Evolutionary conservation across 306 rosid genomes (phyloP), one percentile per base, ranked within the genome.

Genomic region (Cyclanthera cordifolia): DNA sequence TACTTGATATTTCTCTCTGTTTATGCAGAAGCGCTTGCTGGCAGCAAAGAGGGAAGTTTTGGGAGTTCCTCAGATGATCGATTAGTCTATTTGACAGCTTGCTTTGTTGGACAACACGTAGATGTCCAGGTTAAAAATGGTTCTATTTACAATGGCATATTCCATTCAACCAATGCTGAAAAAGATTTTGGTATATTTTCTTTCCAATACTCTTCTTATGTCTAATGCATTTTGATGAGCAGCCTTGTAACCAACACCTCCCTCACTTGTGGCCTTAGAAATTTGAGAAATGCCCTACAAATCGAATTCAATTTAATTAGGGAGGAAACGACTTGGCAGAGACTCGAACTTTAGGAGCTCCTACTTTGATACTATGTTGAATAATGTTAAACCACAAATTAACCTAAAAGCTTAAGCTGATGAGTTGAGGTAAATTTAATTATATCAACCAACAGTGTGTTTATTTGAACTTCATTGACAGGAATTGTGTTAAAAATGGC

Each of bases 81-180:
- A 73, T 69, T 93, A 59, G 88, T 87, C 32, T 84, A 81, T 81
- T 54, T 89, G 72, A 79, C 86, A 37, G 69, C 95, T 48, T 85
- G 89, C 78, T 82, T 84, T 75, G 77, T 93, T 84, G 98, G 98
- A 70, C 89, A 89, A n/a, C 90, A 85, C 17, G 98, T 93, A 75
- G 94, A 93, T 57, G 98, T 84, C 73, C 98, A 86, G 84, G 88
- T 89, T 79, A 87, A 87, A 82, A 86, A 86, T 80, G 98, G 98
- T 77, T 85, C 89, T 74, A 70, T 82, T 57, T 93, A 87, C 85
- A 81, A 89, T 73, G 98, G 98, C 79, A 83, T 93, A 79, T 93
- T 89, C 82, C 94, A 93, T 80, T 86, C 93, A 60, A 80, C 89
- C 69, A 82, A 81, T 59, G 53, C 88, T 58, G 98, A 86, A 46